Evolutionary conservation across 768 basidiomycete genomes (phyloP).

Genomic region (Boletus patriciae): DNA sequence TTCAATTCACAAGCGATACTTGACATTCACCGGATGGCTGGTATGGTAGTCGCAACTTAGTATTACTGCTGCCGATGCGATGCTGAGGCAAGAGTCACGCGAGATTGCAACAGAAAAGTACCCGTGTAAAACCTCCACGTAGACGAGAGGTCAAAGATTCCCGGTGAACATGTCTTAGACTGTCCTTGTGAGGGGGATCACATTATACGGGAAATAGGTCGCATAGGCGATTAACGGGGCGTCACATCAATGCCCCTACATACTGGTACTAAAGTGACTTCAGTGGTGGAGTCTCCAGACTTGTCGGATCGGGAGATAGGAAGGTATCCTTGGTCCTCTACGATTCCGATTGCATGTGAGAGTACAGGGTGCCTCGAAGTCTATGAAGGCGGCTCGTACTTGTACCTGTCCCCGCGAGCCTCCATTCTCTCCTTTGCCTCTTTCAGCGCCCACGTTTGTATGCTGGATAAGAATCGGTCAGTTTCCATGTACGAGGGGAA

Average conservation of each 20-base stretch:
- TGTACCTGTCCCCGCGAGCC: slow-evolving; percentile 85
- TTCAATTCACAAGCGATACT: background rate
- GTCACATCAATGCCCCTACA: no score
- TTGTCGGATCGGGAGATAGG: background rate
- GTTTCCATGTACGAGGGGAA: background rate
- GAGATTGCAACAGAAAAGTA: background rate
- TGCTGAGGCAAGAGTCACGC: no score
- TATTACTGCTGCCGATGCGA: no score
- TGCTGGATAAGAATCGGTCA: slow-evolving; percentile 45
- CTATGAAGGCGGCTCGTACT: slow-evolving; percentile 64
- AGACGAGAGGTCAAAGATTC: no score
- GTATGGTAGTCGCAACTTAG: no score
- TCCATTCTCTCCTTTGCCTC: slow-evolving; percentile 92
- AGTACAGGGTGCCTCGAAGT: slow-evolving; percentile 2
- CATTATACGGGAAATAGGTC: no score
- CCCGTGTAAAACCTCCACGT: background rate
- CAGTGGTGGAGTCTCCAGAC: background rate
- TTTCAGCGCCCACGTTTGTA: slow-evolving; percentile 88
- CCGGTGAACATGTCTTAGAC: no score
- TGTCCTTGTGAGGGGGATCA: no score
- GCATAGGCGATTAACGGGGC: no score
- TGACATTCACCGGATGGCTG: background rate
- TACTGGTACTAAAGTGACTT: no score
- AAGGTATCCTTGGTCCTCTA: background rate
- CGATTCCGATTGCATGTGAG: background rate